A percentile compares a stretch with the other conserved stretches of the same genome.
phyloP scores from a whole-genome alignment of 306 rosid genomes.

The Elaeagnus macrophylla region DNA sequence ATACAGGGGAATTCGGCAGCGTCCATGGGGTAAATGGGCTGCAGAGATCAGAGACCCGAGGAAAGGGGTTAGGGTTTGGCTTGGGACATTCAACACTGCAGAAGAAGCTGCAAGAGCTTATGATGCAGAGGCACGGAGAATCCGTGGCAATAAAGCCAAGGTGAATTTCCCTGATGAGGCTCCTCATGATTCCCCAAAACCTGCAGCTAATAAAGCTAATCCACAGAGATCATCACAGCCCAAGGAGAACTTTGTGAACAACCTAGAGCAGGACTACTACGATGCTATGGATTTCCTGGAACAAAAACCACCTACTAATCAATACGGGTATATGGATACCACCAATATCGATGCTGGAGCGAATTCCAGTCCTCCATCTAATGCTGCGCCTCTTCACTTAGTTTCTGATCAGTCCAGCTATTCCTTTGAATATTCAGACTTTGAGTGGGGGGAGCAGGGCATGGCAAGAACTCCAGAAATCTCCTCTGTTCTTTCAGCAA shows the following conservation, averaged over 20 bases:
- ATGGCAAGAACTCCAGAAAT: conserved; percentile 79
- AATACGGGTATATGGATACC: conserved; percentile 32
- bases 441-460: conserved; percentile 60
- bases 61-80: too few relatives aligned
- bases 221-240: conserved; percentile 28
- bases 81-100: too few relatives aligned
- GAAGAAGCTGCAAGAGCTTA: too few relatives aligned
- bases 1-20: conserved; percentile 88
- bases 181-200: conserved; percentile 31
- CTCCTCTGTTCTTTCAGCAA: conserved; percentile 68
- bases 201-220: conserved; percentile 31
- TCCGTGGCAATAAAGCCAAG: too few relatives aligned
- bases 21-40: conserved; percentile 99
- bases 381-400: conserved; percentile 36
- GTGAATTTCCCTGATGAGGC: conserved; percentile 84
- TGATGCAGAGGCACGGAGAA: too few relatives aligned
- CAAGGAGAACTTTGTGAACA: conserved; percentile 25
- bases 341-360: conserved; percentile 28
- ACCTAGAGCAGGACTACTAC: conserved; percentile 35
- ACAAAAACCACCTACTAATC: conserved; percentile 51
- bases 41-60: too few relatives aligned
- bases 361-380: conserved; percentile 24
- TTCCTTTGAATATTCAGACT: conserved; percentile 64
- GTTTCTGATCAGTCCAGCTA: conserved; percentile 78
- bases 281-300: conserved; percentile 46